These are phyloP conservation scores for Centrapalus pauciflorus DNA, from an alignment of 129 eudicot species.

Conservation along the genomic window DNA sequence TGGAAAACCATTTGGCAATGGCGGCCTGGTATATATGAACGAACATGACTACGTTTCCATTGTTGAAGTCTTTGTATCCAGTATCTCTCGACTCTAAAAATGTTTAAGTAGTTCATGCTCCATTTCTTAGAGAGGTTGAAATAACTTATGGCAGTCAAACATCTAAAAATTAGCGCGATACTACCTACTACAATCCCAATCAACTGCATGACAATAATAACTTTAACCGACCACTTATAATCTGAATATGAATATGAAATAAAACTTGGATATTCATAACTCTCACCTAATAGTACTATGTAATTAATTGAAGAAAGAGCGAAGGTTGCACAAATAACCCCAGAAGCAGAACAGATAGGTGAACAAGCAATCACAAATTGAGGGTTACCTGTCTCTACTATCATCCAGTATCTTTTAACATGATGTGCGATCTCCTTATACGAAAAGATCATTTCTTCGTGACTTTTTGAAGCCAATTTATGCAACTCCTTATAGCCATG, in stretches of 20 bases:
- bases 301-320: no score
- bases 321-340: no score
- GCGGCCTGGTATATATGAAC: neutral
- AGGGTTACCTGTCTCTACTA: neutral
- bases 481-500: neutral
- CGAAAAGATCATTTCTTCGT: neutral
- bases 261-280: no score
- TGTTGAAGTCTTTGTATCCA: slow-evolving; percentile 26
- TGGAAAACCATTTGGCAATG: slow-evolving; percentile 11
- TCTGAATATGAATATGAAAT: no score
- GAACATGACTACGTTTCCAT: slow-evolving; percentile 16
- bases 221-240: no score
- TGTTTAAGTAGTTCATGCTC: neutral
- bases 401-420: neutral
- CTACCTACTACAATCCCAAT: no score
- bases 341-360: neutral
- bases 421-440: no score
- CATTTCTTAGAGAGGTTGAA: neutral
- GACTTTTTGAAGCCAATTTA: neutral
- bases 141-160: neutral
- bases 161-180: neutral
- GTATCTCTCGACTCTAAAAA: slow-evolving; percentile 14
- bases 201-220: no score
- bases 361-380: neutral
- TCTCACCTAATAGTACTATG: no score